Base-by-base conservation (phyloP, 352 stramenopile species). In the Phytophthora hibernalis region DNA sequence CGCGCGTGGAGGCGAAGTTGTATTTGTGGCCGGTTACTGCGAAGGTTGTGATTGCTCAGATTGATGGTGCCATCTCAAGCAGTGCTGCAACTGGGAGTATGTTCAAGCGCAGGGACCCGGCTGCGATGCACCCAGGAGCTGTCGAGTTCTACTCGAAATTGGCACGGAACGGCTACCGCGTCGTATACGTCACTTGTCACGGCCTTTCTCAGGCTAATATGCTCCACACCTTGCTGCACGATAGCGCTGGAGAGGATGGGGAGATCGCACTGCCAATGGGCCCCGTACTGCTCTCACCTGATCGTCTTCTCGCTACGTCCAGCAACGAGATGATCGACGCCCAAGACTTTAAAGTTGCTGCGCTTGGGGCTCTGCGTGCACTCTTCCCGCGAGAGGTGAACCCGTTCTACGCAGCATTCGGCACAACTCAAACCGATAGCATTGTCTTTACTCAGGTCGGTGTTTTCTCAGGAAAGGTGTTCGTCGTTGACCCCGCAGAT, bases 341-440 rank as follows among this genome's bases (percentile, higher is more conserved):
- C 1, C 65, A 84, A 15, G 72, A 85, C 9, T 93, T 96, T 65
- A 90, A 93, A 54, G 71, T 89, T 18, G 72, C 75, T 9, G 87
- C 84, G 8, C 69, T 97, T 18, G 80, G 77, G 26, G 81, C 80
- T 8, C 59, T 96, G 30, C 77, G 80, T 16, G 74, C 66, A 13
- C 72, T 95, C 2, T 97, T 96, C 59, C 86, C 86, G 7, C 37
- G 73, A 22, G 86, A 93, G 28, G 75, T 92, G 30, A 93, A 92
- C 47, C 85, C 89, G 16, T 96, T 95, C 59, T 93, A 93, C 62
- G 86, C 87, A 2, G 87, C 83, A 6, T 96, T 97, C 56, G 85
- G 87, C 24, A 90, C 81, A 24, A 89, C 72, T 2, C 55, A 82
- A 21, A 75, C 67, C 2, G 80, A 93, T 54, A 88, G 73, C 31